Conservation (phyloP, 2,329 filamentous ascomycete genomes). For the Fusarium brevicatenulatum region DNA sequence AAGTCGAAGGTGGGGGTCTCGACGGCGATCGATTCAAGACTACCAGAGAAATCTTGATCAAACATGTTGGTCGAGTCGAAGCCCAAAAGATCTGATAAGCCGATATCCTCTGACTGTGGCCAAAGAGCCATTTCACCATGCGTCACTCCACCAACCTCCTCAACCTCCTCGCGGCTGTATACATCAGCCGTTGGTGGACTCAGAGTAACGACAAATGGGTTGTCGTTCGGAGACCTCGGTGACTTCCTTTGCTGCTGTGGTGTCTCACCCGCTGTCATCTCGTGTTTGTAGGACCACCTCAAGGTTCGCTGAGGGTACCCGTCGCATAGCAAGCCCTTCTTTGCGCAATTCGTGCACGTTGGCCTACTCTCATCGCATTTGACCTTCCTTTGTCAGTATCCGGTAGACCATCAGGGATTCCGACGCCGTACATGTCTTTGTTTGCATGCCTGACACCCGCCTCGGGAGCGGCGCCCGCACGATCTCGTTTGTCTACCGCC, state of each 20-base stretch:
- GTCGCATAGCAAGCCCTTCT: neutral
- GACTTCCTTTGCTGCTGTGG: fast-evolving
- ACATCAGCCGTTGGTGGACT: fast-evolving
- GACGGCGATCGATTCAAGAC: neutral
- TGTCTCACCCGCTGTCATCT: neutral
- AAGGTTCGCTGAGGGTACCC: neutral
- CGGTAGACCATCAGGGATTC: fast-evolving
- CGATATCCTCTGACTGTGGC: neutral
- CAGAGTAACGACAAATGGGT: fast-evolving
- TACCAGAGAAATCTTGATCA: neutral
- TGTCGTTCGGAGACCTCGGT: fast-evolving
- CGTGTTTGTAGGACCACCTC: neutral
- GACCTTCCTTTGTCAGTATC: neutral
- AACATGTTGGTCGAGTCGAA: neutral
- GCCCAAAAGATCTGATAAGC: neutral
- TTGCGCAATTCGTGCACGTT: neutral
- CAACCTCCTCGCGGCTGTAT: fast-evolving
- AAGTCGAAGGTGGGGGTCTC: neutral
- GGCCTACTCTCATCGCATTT: neutral
- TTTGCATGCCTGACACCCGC: neutral
- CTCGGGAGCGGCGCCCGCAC: neutral
- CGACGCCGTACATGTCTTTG: neutral
- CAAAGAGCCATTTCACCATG: neutral
- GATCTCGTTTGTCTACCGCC: neutral
- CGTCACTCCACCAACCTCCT: neutral